Evolutionary conservation across 768 basidiomycete genomes (phyloP).

Genomic region (Lanmaoa rubissima): DNA sequence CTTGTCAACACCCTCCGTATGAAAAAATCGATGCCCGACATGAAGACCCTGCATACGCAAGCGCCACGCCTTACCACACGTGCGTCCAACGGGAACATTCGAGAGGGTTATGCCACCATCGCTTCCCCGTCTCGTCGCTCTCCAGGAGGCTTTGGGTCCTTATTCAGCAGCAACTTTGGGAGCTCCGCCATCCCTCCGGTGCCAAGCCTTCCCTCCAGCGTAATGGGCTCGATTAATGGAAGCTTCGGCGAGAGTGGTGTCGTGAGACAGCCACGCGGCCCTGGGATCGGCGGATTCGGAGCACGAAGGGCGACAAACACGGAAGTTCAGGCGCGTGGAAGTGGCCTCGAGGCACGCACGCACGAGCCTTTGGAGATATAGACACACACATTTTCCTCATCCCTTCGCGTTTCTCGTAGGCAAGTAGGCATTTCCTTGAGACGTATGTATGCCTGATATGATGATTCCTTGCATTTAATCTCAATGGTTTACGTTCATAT

Average conservation of each 20-base stretch:
- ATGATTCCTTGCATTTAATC: conserved; percentile 25
- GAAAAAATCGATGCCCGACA: conserved; percentile 99
- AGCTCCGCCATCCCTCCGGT: conserved; percentile 62
- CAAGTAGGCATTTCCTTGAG: conserved; percentile 19
- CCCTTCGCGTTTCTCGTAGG: conserved; percentile 9
- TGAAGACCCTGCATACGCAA: conserved; percentile 81
- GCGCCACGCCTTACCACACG: conserved; percentile 78
- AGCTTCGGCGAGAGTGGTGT: conserved; percentile 51
- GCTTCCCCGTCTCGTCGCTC: conserved; percentile 78
- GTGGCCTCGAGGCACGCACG: conserved; percentile 76
- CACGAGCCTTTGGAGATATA: conserved; percentile 87
- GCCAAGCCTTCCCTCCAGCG: conserved; percentile 66
- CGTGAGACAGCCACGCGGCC: conserved; percentile 83
- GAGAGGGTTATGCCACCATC: conserved; percentile 83
- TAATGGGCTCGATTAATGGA: conserved; percentile 46
- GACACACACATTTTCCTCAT: conserved; percentile 8
- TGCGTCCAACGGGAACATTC: conserved; percentile 86
- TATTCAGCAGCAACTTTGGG: conserved; percentile 54
- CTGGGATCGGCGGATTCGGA: conserved; percentile 73
- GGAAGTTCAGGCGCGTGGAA: conserved; percentile 50
- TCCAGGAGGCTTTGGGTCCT: conserved; percentile 65
- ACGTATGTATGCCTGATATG: conserved; percentile 27
- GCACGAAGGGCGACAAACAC: conserved; percentile 43
- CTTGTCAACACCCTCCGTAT: conserved; percentile 63
- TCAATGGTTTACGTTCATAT: conserved; percentile 14